These are phyloP conservation scores for Beauveria medogensis DNA, from an alignment of 2,329 filamentous ascomycete genomes.

Conservation along the genomic window DNA sequence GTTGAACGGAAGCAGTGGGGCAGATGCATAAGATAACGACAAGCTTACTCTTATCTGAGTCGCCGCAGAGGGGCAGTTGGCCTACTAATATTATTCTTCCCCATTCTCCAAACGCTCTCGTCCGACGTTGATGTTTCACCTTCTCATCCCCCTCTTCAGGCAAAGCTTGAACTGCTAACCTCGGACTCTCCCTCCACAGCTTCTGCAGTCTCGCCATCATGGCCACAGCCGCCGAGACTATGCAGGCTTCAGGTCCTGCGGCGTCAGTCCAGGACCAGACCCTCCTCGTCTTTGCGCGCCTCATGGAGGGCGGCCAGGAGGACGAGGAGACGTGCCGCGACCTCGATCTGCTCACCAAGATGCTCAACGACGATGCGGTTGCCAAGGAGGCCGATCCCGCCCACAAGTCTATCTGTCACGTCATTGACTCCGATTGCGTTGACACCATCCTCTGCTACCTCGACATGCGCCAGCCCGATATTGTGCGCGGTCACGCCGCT, in stretches of 20 bases:
- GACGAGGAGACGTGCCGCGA: slow-evolving; percentile 60
- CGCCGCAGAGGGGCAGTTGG: slow-evolving; percentile 1
- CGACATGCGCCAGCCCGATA: slow-evolving; percentile 69
- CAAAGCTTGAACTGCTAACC: neutral
- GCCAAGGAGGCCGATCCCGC: slow-evolving; percentile 34
- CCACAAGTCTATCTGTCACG: slow-evolving; percentile 43
- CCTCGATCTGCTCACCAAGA: slow-evolving; percentile 49
- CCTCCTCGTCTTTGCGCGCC: slow-evolving; percentile 71
- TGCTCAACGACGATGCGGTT: slow-evolving; percentile 48
- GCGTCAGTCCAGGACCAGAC: slow-evolving; percentile 52
- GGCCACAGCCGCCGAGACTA: slow-evolving; percentile 26
- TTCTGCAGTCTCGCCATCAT: slow-evolving; percentile 18
- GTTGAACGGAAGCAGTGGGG: slow-evolving; percentile 1
- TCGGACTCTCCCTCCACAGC: neutral
- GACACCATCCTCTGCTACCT: slow-evolving; percentile 82
- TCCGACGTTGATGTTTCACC: neutral
- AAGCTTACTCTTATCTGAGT: slow-evolving; percentile 9
- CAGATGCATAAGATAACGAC: slow-evolving; percentile 6
- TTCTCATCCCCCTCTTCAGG: neutral
- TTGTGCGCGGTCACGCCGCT: slow-evolving; percentile 72
- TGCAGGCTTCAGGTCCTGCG: slow-evolving; percentile 22
- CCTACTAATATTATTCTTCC: neutral
- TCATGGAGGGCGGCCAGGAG: slow-evolving; percentile 87
- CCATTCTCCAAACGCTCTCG: neutral
- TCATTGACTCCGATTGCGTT: slow-evolving; percentile 67